Evolutionary conservation across 371 early-diverging fungal genomes (phyloP), one percentile per base, ranked within the genome.

Genomic region (Mucor circinelloides): DNA sequence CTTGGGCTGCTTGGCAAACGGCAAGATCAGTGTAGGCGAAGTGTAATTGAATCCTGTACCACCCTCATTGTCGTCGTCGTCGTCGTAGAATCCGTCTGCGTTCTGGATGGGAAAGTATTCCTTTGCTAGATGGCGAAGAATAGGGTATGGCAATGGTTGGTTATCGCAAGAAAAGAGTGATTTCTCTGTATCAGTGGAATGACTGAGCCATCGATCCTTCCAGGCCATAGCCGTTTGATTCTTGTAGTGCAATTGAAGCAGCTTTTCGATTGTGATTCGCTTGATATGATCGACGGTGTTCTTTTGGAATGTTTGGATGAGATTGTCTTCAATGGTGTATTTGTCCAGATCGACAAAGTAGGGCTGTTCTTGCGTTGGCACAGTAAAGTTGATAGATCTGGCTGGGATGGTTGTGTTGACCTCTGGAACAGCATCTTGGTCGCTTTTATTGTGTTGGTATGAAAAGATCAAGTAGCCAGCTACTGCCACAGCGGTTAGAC

Each of bases 121-220:
- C 25, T 46, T 23, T 23, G 62, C 62, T 1, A 75, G 52, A 3
- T 61, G 63, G 8, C 72, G 69, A 19, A 75, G 38, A 19, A 75
- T 66, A 13, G 76, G 76, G 25, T 69, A 72, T 27, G 76, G 76
- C 1, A 75, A 27, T 4, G 64, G 55, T 10, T 72, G 72, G 15
- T 62, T 30, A 57, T 63, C 31, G 54, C 76, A 75, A 21, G 63
- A 27, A 38, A 50, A 66, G n/a, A 27, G 58, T 1, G 58, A 38
- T 15, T 40, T 25, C 8, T 21, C 21, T 19, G 23, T 30, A 2
- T 8, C 23, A 17, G 32, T 27, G 15, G 48, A 30, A 2, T 54
- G 48, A 25, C 52, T 55, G 9, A 72, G 28, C 65, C 68, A 72
- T 30, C 46, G n/a, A 1, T 68, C 55, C 9, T 67, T 42, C 69